Conservation (phyloP, 441 rosid genomes). For the Jatropha podagrica region DNA sequence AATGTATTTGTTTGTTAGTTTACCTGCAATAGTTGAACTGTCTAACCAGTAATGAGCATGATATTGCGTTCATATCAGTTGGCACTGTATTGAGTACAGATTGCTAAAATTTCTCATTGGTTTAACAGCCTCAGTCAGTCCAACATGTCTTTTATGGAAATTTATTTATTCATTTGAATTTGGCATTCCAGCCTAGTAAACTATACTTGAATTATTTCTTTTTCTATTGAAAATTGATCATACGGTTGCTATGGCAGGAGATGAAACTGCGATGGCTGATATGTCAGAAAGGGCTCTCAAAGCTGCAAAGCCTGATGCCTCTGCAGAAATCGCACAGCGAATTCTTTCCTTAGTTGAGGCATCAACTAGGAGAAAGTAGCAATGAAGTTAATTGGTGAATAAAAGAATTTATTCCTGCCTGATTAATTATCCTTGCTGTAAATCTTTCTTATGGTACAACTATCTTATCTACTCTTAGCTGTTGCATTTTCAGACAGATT, state of each 20-base stretch:
- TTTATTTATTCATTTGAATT: background rate
- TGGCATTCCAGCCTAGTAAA: background rate
- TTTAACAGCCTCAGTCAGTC: background rate
- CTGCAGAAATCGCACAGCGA: constrained; percentile 53
- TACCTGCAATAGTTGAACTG: background rate
- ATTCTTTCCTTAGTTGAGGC: constrained; percentile 50
- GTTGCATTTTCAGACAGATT: background rate
- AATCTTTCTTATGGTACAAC: constrained; percentile 2
- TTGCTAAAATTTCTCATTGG: background rate
- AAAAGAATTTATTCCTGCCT: background rate
- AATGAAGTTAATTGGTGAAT: background rate
- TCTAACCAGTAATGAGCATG: background rate
- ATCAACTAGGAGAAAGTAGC: constrained; percentile 16
- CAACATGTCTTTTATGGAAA: background rate
- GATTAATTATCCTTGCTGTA: background rate
- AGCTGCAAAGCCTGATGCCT: constrained; percentile 73
- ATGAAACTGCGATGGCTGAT: constrained; percentile 50
- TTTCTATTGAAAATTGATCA: constrained; percentile 5
- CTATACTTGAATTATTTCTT: background rate
- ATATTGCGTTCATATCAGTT: background rate
- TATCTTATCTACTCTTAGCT: background rate
- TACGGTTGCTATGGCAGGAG: constrained; percentile 41
- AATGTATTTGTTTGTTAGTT: background rate
- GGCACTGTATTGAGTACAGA: background rate
- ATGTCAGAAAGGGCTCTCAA: constrained; percentile 71